Conservation (phyloP, 768 basidiomycete genomes). For the Tulasnella sp. region DNA sequence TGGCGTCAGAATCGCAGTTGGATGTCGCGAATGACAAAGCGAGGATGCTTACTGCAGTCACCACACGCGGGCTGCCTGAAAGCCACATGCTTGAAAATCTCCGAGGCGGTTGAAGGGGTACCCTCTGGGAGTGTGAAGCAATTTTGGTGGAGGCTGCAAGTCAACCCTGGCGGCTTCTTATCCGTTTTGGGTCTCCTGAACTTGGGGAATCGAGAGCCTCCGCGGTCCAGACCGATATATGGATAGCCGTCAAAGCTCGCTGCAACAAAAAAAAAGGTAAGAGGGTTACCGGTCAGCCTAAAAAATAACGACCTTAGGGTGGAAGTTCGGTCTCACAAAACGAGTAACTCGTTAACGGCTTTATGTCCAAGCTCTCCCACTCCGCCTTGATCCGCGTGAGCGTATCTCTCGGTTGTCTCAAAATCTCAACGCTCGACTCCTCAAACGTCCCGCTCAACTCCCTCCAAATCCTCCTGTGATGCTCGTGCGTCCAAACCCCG, state of each 20-base stretch:
- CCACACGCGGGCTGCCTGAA: slow-evolving; percentile 27
- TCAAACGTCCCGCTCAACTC: slow-evolving; percentile 15
- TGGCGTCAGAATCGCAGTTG: background rate
- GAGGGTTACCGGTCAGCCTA: background rate
- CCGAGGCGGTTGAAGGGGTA: slow-evolving; percentile 5
- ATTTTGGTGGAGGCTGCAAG: slow-evolving; percentile 23
- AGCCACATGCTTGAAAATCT: slow-evolving; percentile 26
- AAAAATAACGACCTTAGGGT: background rate
- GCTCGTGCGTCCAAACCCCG: slow-evolving; percentile 16
- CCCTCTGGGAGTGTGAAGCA: slow-evolving; percentile 25
- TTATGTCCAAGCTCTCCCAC: background rate
- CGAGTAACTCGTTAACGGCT: slow-evolving; percentile 7
- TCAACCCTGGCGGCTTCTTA: background rate
- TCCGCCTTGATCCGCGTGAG: background rate
- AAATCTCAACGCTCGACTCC: background rate
- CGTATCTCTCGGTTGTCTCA: background rate
- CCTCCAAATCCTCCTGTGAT: slow-evolving; percentile 15
- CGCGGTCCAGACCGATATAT: slow-evolving; percentile 16
- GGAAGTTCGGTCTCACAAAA: slow-evolving; percentile 18
- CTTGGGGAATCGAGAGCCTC: slow-evolving; percentile 3
- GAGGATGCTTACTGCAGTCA: slow-evolving; percentile 24
- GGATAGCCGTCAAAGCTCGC: slow-evolving; percentile 27
- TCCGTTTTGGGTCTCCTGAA: background rate
- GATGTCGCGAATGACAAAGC: too few species aligned
- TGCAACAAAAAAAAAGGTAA: background rate